A percentile compares a stretch with the other conserved stretches of the same genome.
Evolutionary conservation across 202 grass and related monocot genomes (phyloP).

Genomic region (Hordeum pubiflorum): DNA sequence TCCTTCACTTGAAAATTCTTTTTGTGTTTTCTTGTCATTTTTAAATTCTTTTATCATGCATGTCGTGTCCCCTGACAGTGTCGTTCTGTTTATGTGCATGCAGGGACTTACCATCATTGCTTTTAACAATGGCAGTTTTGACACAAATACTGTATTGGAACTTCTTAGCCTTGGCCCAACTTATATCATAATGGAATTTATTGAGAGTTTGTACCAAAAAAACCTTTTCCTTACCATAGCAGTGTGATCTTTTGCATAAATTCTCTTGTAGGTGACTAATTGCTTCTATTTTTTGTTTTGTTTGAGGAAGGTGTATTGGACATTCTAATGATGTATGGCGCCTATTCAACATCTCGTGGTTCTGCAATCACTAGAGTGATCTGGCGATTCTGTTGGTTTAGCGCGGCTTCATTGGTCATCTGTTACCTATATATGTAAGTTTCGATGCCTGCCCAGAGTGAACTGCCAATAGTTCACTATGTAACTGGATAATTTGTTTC

Average conservation of each 20-base stretch:
- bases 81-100: constrained; percentile 33
- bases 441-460: background rate
- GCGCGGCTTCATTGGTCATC: constrained; percentile 48
- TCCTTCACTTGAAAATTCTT: constrained; percentile 5
- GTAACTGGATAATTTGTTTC: background rate
- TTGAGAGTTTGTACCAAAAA: constrained; percentile 65
- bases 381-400: constrained; percentile 79
- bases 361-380: constrained; percentile 76
- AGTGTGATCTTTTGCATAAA: background rate
- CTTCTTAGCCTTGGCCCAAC: constrained; percentile 86
- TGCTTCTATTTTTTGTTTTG: constrained; percentile 9
- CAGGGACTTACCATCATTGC: constrained; percentile 92
- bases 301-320: constrained; percentile 62
- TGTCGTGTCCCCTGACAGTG: background rate
- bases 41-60: background rate
- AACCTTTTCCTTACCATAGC: background rate
- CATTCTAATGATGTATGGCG: constrained; percentile 95
- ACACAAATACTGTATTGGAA: constrained; percentile 40
- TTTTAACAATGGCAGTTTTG: constrained; percentile 52
- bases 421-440: constrained; percentile 86
- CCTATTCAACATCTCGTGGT: constrained; percentile 82
- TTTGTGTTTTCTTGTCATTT: background rate
- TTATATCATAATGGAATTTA: constrained; percentile 76
- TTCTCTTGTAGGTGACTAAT: constrained; percentile 9
- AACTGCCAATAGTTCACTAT: background rate